Percentiles rank a stretch among this genome's conserved stretches.
phyloP scores from a whole-genome alignment of 2,329 filamentous ascomycete genomes.

The Monilinia vaccinii-corymbosi region DNA sequence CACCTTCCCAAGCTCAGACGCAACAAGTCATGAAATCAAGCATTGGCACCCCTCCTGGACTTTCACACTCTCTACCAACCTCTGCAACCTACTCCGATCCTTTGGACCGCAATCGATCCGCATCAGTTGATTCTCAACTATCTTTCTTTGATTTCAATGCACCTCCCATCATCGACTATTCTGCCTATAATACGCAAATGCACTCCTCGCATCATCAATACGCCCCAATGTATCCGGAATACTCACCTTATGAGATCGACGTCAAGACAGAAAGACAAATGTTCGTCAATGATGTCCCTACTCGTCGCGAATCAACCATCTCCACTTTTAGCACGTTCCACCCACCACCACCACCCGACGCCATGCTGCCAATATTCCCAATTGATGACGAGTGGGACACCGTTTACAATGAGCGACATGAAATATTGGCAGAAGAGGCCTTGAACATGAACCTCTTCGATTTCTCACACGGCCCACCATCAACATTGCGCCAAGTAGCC shows the following conservation, averaged over 20 bases:
- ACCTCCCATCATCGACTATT: conserved; percentile 45
- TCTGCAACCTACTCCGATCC: conserved; percentile 73
- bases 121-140: conserved; percentile 73
- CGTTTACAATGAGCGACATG: conserved; percentile 56
- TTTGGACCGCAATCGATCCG: conserved; percentile 62
- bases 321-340: conserved; percentile 92
- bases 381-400: conserved; percentile 66
- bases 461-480: conserved; percentile 60
- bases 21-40: conserved; percentile 38
- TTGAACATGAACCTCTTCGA: conserved; percentile 76
- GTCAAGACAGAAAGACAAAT: conserved; percentile 93
- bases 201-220: conserved; percentile 42
- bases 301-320: conserved; percentile 74
- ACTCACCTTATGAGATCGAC: conserved; percentile 82
- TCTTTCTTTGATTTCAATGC: conserved; percentile 66
- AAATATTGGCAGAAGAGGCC: conserved; percentile 52
- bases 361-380: conserved; percentile 54
- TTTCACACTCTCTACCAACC: conserved; percentile 74
- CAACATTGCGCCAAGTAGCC: conserved; percentile 55
- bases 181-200: conserved; percentile 54
- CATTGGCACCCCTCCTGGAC: conserved; percentile 60
- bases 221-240: conserved; percentile 41
- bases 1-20: conserved; percentile 41
- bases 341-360: conserved; percentile 62
- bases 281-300: conserved; percentile 84